Evolutionary conservation across 176 grass and related monocot genomes (phyloP).

Genomic region (Ensete ventricosum): DNA sequence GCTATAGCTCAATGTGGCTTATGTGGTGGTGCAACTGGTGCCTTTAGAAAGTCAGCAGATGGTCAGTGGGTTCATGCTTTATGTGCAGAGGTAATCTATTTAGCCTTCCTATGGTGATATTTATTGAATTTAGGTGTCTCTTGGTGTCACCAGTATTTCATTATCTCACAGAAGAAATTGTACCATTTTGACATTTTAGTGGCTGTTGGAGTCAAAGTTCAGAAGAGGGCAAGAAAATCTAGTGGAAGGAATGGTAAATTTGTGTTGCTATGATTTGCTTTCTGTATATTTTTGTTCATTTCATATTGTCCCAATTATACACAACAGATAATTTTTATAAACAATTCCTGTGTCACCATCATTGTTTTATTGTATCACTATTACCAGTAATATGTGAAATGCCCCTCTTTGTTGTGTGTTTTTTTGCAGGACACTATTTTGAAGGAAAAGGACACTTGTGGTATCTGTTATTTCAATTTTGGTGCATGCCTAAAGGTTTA

Average conservation of each 20-base stretch:
- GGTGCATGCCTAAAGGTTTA: slow-evolving; percentile 74
- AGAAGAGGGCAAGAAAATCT: slow-evolving; percentile 69
- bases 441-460: slow-evolving; percentile 65
- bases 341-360: neutral
- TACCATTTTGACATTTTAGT: slow-evolving; percentile 45
- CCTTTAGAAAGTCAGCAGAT: slow-evolving; percentile 77
- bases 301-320: neutral
- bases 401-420: neutral
- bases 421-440: slow-evolving; percentile 52
- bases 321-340: neutral
- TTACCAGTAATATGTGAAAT: neutral
- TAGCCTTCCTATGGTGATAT: slow-evolving; percentile 12
- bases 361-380: neutral
- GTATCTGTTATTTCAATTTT: slow-evolving; percentile 46
- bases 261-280: slow-evolving; percentile 8
- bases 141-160: neutral
- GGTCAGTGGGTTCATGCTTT: slow-evolving; percentile 93
- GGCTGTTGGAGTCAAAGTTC: slow-evolving; percentile 72
- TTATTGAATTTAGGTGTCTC: neutral
- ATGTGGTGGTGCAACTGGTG: slow-evolving; percentile 70
- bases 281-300: slow-evolving; percentile 1
- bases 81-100: slow-evolving; percentile 82
- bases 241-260: slow-evolving; percentile 78
- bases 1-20: slow-evolving; percentile 40
- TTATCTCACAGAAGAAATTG: slow-evolving; percentile 3